phyloP scores from a whole-genome alignment of 2,329 filamentous ascomycete species.

The Mycosphaerella arachidis region DNA sequence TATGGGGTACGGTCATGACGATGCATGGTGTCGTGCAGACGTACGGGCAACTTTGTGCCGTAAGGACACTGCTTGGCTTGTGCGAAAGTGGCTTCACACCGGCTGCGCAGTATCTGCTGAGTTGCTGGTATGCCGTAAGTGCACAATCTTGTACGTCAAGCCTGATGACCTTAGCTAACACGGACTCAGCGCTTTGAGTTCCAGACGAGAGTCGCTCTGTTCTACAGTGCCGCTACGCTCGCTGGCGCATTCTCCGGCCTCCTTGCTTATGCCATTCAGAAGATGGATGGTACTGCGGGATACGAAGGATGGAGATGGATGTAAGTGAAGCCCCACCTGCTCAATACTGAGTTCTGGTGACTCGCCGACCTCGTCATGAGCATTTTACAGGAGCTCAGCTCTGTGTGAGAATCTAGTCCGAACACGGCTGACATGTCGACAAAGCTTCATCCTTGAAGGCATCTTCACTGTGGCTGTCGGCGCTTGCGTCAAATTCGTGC shows the following conservation, averaged over 20 bases:
- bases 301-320: conserved; percentile 28
- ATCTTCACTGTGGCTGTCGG: conserved; percentile 37
- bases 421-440: background rate
- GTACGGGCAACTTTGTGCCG: conserved; percentile 27
- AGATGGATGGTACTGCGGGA: conserved; percentile 31
- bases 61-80: conserved; percentile 23
- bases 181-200: conserved; percentile 34
- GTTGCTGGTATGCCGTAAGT: conserved; percentile 41
- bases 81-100: conserved; percentile 21
- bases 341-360: too few relatives aligned
- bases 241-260: conserved; percentile 51
- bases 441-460: conserved; percentile 26
- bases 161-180: background rate
- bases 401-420: background rate
- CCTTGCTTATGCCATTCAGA: conserved; percentile 42
- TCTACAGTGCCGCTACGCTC: conserved; percentile 46
- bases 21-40: conserved; percentile 31
- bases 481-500: conserved; percentile 42
- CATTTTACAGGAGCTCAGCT: too few relatives aligned
- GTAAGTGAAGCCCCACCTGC: conserved; percentile 7
- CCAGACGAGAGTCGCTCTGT: conserved; percentile 44
- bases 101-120: conserved; percentile 30
- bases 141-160: background rate
- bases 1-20: conserved; percentile 30
- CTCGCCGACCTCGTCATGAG: too few relatives aligned